Evolutionary conservation across 495 filamentous ascomycete species (phyloP), one percentile per base, ranked within the genome.

Genomic region (Pyrenula aspistea): DNA sequence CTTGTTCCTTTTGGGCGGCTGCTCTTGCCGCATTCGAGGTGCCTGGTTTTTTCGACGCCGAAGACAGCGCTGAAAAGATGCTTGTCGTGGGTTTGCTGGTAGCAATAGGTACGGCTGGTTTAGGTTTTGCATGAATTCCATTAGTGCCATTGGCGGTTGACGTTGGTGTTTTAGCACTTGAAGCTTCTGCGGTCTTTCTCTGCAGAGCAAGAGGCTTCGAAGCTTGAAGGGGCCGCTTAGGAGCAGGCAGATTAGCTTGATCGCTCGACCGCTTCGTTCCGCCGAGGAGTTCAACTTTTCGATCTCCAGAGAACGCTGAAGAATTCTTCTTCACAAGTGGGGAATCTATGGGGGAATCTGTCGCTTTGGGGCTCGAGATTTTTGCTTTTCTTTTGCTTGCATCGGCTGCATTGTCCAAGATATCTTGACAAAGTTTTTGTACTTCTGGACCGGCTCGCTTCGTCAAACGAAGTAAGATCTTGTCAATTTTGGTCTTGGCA

Each of bases 381-480:
- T 72, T 61, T 61, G 72, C 61, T 68, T 71, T 80, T 25, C 76
- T 71, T 61, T 79, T 80, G 2, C 72, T 72, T 11, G 74, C 77
- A 10, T 71, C 74, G 19, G 75, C 76, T 25, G 81, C 81, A 59
- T 79, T 80, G 20, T 81, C 76, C 21, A 78, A 57, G 20, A 86
- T 77, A 53, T 71, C 73, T 63, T 86, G 80, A 1, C 79, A 77
- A 19, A 81, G 68, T 8, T 63, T 70, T 58, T 83, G 85, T 2
- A 77, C 79, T 36, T 81, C 71, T 2, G 78, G 77, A 55, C 84
- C 82, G 2, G 87, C 85, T 56, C 81, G 81, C 65, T 86, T 87
- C 22, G 77, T 70, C 50, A 87, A 81, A 53, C 81, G 79, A 2
- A 79, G 77, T 2, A 83, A 67, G 12, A 86, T 66, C 55, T 81